Evolutionary conservation across 2,329 filamentous ascomycete genomes (phyloP).

Genomic region (Talaromyces sp.): DNA sequence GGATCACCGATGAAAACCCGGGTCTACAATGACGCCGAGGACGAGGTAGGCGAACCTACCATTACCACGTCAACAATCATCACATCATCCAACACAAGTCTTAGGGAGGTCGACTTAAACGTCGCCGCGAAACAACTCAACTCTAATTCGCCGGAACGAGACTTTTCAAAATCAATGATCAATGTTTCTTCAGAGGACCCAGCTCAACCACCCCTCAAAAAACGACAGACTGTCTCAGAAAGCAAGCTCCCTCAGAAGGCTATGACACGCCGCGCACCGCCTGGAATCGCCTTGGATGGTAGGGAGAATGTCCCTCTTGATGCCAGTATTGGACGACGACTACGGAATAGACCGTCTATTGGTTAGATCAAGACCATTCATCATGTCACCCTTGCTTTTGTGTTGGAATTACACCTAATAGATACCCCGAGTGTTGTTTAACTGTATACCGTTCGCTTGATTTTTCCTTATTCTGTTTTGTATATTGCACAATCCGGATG

Average conservation of each 20-base stretch:
- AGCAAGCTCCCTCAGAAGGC: constrained; percentile 40
- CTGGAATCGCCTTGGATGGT: constrained; percentile 37
- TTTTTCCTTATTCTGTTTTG: background rate
- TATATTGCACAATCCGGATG: background rate
- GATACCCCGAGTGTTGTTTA: constrained; percentile 1
- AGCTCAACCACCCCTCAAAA: constrained; percentile 25
- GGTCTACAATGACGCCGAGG: constrained; percentile 48
- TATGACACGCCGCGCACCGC: constrained; percentile 32
- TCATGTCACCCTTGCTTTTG: background rate
- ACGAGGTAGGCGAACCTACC: constrained; percentile 32
- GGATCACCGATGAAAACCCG: constrained; percentile 46
- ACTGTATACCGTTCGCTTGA: constrained; percentile 1
- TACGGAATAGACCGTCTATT: constrained; percentile 29
- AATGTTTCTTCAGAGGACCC: constrained; percentile 25
- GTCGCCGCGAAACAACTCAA: constrained; percentile 30
- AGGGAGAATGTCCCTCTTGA: constrained; percentile 38
- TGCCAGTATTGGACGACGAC: constrained; percentile 25
- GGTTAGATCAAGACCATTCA: constrained; percentile 2
- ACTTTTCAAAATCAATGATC: constrained; percentile 15
- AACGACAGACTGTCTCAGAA: constrained; percentile 22
- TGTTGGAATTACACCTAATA: background rate
- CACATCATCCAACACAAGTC: constrained; percentile 36
- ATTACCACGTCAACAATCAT: constrained; percentile 25
- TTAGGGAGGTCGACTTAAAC: constrained; percentile 51
- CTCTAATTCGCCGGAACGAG: constrained; percentile 8